Conservation (phyloP, 371 early-diverging fungal species). For the Circinella umbellata region DNA sequence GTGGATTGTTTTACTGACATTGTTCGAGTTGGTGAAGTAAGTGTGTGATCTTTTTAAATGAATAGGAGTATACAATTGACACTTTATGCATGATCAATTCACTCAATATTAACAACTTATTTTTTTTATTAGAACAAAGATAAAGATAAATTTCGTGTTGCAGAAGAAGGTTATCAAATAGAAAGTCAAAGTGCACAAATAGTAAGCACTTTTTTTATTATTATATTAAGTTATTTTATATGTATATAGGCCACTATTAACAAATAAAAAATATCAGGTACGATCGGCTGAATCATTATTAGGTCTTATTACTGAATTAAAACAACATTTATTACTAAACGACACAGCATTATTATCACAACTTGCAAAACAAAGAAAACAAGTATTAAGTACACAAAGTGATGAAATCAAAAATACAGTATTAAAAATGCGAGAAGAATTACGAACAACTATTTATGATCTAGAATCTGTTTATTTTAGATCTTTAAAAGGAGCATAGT, state of each 20-base stretch:
- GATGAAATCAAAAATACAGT: slow-evolving; percentile 40
- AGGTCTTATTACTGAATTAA: slow-evolving; percentile 68
- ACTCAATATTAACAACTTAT: neutral
- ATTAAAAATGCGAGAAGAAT: slow-evolving; percentile 32
- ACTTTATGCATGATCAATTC: too few relatives aligned
- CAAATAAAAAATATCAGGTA: slow-evolving; percentile 34
- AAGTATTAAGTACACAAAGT: slow-evolving; percentile 32
- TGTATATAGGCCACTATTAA: neutral
- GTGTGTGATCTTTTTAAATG: neutral
- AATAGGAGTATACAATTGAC: too few relatives aligned
- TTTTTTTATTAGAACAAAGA: slow-evolving; percentile 41
- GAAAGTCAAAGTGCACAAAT: slow-evolving; percentile 76
- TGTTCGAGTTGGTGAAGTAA: slow-evolving; percentile 66
- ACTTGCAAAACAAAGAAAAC: slow-evolving; percentile 38
- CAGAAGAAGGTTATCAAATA: slow-evolving; percentile 76
- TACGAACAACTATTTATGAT: slow-evolving; percentile 45
- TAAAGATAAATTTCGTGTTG: slow-evolving; percentile 74
- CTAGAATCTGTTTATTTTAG: slow-evolving; percentile 50
- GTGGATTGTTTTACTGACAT: slow-evolving; percentile 70
- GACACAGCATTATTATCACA: slow-evolving; percentile 69
- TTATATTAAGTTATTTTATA: neutral
- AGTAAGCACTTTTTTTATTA: slow-evolving; percentile 37
- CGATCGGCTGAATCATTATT: slow-evolving; percentile 70
- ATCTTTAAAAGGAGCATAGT: slow-evolving; percentile 31
- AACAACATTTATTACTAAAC: slow-evolving; percentile 68